phyloP scores from a whole-genome alignment of 2,329 filamentous ascomycete genomes.

The Alternaria postmessia region DNA sequence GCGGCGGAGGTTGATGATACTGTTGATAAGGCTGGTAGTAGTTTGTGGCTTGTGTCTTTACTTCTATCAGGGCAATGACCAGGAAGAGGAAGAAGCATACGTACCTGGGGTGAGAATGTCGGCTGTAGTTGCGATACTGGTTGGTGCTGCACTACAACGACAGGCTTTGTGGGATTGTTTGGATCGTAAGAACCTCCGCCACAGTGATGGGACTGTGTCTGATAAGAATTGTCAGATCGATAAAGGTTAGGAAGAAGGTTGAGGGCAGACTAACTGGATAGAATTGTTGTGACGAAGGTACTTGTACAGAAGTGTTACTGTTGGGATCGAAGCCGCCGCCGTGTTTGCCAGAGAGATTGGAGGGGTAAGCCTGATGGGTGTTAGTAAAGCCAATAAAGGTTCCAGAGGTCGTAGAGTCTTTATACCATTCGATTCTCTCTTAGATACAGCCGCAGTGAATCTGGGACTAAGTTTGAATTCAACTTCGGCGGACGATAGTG shows the following conservation, averaged over 20 bases:
- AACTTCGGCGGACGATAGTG: not conserved
- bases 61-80: not conserved
- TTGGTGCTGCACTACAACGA: constrained; percentile 13
- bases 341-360: constrained; percentile 23
- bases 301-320: constrained; percentile 18
- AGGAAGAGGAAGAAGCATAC: not conserved
- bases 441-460: not conserved
- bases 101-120: constrained; percentile 21
- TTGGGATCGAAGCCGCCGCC: constrained; percentile 33
- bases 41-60: constrained; percentile 16
- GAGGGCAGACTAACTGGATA: constrained; percentile 10
- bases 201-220: constrained; percentile 15
- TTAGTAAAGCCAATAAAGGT: not conserved
- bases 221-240: not conserved
- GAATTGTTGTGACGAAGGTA: constrained; percentile 6
- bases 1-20: constrained; percentile 14
- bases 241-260: not conserved
- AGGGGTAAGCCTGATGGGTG: constrained; percentile 28
- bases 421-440: constrained; percentile 26
- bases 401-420: not conserved
- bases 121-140: constrained; percentile 18
- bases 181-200: constrained; percentile 28
- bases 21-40: constrained; percentile 14
- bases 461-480: not conserved
- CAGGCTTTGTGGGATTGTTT: constrained; percentile 15